Evolutionary conservation across 2,329 filamentous ascomycete genomes (phyloP), one percentile per base, ranked within the genome.

Genomic region (Hypoxylon sp.): DNA sequence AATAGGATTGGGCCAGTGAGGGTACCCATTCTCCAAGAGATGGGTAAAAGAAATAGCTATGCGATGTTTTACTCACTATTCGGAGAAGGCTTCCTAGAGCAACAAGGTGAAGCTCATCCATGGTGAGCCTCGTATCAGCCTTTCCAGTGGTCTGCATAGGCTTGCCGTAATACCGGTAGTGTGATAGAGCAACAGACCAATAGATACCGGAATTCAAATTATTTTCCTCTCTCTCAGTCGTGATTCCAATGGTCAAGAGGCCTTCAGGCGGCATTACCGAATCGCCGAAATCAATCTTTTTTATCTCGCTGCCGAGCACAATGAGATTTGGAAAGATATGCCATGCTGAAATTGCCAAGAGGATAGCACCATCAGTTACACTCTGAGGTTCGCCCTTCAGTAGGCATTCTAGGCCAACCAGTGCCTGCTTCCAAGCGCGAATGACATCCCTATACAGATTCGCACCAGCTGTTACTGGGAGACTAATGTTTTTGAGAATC

Each of bases 291-390:
- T 28, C 10, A 6, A 49, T 17, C 14, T 49, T 30, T 30, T 25
- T 30, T 9, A 11, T 28, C 45, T 49, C 14, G 13, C 13, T 7
- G 28, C 53, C 41, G 46, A 57, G 32, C 2, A 57, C 53, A 7
- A 28, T 32, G 19, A 60, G 43, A 25, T 60, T 41, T 7, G 58
- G 58, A 17, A 52, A 60, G 10, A 60, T 19, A 30, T 60, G 57
- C 57, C 57, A 60, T 11, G 57, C 32, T 6, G 19, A 43, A 11
- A 60, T 36, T 4, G 46, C 48, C 17, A 60, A 21, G 5, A 60
- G n/a, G 2, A 30, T 34, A 36, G 43, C 41, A 6, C 48, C 58
- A 11, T 43, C 38, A 6, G 30, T n/a, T 14, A 52, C 34, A n/a
- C 14, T 28, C 17, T 51, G 49, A n/a, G 58, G 21, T 11, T 43